Percentiles rank a stretch among this genome's conserved stretches.
These are phyloP conservation scores for Microcyclospora pomicola DNA, from an alignment of 2,329 filamentous ascomycete genomes.

Conservation along the genomic window DNA sequence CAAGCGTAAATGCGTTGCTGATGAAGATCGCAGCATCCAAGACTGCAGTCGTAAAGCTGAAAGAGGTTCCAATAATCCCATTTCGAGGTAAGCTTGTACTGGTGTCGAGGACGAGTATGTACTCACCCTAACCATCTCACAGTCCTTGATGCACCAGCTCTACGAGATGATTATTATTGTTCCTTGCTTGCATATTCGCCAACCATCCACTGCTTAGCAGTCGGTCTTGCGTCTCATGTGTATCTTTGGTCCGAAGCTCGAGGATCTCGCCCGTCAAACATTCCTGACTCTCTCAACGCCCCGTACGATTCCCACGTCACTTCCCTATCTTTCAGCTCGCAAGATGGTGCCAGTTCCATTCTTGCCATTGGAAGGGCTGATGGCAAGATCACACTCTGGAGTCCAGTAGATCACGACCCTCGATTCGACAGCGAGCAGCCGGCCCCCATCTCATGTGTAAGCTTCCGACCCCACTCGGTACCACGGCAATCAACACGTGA, in stretches of 20 bases:
- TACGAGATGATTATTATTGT: slow-evolving; percentile 95
- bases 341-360: slow-evolving; percentile 59
- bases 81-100: slow-evolving; percentile 10
- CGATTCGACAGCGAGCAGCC: slow-evolving; percentile 65
- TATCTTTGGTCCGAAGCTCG: slow-evolving; percentile 77
- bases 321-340: slow-evolving; percentile 79
- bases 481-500: slow-evolving; percentile 36
- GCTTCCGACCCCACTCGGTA: slow-evolving; percentile 57
- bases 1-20: too few relatives aligned
- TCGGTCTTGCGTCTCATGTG: slow-evolving; percentile 64
- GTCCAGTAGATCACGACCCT: slow-evolving; percentile 52
- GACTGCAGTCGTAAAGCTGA: slow-evolving; percentile 7
- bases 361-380: slow-evolving; percentile 73
- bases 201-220: slow-evolving; percentile 61
- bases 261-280: slow-evolving; percentile 26
- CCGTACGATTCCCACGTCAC: slow-evolving; percentile 51
- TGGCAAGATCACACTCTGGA: slow-evolving; percentile 64
- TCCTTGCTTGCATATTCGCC: slow-evolving; percentile 75
- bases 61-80: slow-evolving; percentile 18
- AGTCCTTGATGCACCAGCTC: slow-evolving; percentile 71
- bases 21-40: slow-evolving; percentile 1
- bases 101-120: neutral
- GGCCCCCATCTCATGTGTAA: slow-evolving; percentile 61
- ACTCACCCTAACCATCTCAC: slow-evolving; percentile 26
- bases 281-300: slow-evolving; percentile 39